Percentiles rank a stretch among this genome's conserved stretches.
These are phyloP conservation scores for Brassica carinata DNA, from an alignment of 345 rosid species.

Conservation along the genomic window DNA sequence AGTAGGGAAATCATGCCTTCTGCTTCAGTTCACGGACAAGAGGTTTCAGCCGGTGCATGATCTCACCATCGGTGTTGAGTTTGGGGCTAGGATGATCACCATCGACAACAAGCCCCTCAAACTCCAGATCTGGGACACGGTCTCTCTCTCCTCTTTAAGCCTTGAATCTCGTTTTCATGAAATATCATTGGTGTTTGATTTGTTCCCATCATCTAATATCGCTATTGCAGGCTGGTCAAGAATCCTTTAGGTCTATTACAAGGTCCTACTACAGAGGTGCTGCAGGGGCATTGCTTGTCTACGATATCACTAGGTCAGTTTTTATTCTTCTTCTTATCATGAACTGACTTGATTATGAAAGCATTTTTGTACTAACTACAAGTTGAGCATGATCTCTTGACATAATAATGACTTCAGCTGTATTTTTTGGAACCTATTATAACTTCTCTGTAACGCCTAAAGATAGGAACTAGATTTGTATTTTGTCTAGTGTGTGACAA, in stretches of 20 bases:
- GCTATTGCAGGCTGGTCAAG: constrained; percentile 86
- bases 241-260: constrained; percentile 94
- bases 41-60: constrained; percentile 98
- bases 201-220: not conserved
- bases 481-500: not conserved
- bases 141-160: constrained; percentile 26
- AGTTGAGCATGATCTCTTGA: too few relatives aligned
- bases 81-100: constrained; percentile 96
- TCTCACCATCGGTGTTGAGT: constrained; percentile 93
- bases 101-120: constrained; percentile 90
- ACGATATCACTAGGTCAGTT: constrained; percentile 85
- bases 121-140: constrained; percentile 99
- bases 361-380: too few relatives aligned
- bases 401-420: too few relatives aligned
- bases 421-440: too few relatives aligned
- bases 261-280: constrained; percentile 97
- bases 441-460: not conserved
- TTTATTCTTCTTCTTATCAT: not conserved
- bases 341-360: constrained; percentile 1
- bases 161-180: not conserved
- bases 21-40: constrained; percentile 96
- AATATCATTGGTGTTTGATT: too few relatives aligned
- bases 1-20: constrained; percentile 95
- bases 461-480: constrained; percentile 9
- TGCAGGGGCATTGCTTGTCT: constrained; percentile 98